Base-by-base conservation (phyloP, 106 monocot genomes). In the Dendrobium huoshanense region DNA sequence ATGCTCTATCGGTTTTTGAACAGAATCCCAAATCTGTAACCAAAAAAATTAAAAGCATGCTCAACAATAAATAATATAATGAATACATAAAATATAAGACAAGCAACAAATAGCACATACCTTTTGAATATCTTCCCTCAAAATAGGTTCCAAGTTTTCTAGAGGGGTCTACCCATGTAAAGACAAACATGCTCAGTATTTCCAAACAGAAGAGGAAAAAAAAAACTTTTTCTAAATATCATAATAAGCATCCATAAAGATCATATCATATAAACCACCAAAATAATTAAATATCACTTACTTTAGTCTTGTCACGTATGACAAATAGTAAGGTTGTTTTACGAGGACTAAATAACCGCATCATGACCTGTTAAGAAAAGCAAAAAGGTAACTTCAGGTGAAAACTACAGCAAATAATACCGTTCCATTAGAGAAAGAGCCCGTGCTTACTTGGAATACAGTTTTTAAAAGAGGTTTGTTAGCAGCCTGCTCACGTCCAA, bases 381-480 rank as follows among this genome's bases (percentile, higher is more conserved):
- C 79, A 10, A 33, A 68, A 82, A 73, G 77, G 22, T 58, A 79
- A 61, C 9, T 9, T 48, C 22, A 80, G 75, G 75, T 67, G 70
- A 58, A 40, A 81, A 80, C 54, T 70, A 77, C n/a, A 76, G 27
- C 48, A 16, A 24, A 61, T 17, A 27, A 43, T 18, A 70, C 8
- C 41, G 51, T 61, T 64, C 17, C 18, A 41, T n/a, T 67, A 83
- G 7, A 81, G 6, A 70, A 19, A 41, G 43, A 84, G 20, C 76
- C 33, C 58, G 68, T 54, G 58, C 43, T 79, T 83, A 92, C 97
- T 92, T 98, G 97, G 80, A 98, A 98, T 41, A 98, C 97, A 15
- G 97, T 98, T 87, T 98, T 98, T 54, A 98, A 65, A 83, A 98
- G 94, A 84, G 97, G 97, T 77, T 98, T 98, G 78, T 98, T 98